These are phyloP conservation scores for Apiospora saccharicola DNA, from an alignment of 2,329 filamentous ascomycete species.

Conservation along the genomic window DNA sequence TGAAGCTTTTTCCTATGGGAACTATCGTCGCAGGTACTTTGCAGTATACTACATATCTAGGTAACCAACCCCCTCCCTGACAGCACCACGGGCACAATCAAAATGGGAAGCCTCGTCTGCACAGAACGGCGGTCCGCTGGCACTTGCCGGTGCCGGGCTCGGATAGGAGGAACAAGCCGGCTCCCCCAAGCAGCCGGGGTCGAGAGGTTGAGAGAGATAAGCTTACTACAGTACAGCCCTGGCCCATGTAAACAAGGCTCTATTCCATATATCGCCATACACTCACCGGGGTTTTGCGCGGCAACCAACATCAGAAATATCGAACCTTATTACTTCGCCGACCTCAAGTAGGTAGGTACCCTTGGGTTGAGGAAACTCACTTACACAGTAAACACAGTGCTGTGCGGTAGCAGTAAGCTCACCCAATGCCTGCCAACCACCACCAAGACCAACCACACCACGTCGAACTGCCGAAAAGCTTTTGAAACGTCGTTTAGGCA, in stretches of 20 bases:
- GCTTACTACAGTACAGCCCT: not conserved
- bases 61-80: too few species aligned
- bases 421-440: not conserved
- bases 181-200: not conserved
- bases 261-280: not conserved
- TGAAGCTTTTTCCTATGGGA: too few species aligned
- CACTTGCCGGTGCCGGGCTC: too few species aligned
- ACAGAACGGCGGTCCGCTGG: too few species aligned
- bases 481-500: constrained; percentile 7
- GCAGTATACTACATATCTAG: too few species aligned
- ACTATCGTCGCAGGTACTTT: too few species aligned
- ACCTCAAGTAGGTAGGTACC: too few species aligned
- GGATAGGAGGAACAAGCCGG: not conserved
- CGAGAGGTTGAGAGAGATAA: too few species aligned
- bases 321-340: not conserved
- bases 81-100: too few species aligned
- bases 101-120: too few species aligned
- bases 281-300: not conserved
- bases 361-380: not conserved
- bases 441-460: not conserved
- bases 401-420: not conserved
- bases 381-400: not conserved
- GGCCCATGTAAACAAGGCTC: not conserved
- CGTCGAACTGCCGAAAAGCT: not conserved
- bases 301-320: not conserved